Percentiles rank a stretch among this genome's conserved stretches.
These are phyloP conservation scores for Lactarius psammicola DNA, from an alignment of 768 basidiomycete species.

Conservation along the genomic window DNA sequence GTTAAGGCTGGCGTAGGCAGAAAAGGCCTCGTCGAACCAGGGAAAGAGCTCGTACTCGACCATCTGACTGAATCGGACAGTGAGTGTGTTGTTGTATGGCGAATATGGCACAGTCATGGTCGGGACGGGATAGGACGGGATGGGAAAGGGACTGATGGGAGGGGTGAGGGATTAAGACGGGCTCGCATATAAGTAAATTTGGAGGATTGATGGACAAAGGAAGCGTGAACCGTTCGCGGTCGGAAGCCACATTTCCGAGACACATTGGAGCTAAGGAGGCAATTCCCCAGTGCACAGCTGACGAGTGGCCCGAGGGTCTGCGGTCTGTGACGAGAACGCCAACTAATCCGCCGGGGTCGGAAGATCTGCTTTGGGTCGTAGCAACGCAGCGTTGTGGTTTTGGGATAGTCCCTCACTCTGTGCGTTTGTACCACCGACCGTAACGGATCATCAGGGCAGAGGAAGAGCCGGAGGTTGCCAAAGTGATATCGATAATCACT, in stretches of 20 bases:
- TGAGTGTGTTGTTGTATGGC: slow-evolving; percentile 4
- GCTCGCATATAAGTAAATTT: slow-evolving; percentile 2
- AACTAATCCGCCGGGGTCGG: slow-evolving; percentile 2
- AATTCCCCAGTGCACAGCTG: neutral
- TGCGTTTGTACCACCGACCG: neutral
- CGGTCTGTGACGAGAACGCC: neutral
- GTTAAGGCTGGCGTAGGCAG: slow-evolving; percentile 16
- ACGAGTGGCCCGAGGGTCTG: neutral
- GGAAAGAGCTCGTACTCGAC: slow-evolving; percentile 19
- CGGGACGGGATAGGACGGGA: neutral
- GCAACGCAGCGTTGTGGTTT: neutral
- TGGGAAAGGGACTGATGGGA: neutral
- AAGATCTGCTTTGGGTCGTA: neutral
- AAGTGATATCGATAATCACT: neutral
- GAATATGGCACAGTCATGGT: slow-evolving; percentile 16
- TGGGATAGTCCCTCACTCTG: neutral
- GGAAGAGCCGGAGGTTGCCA: neutral
- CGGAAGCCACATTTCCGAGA: slow-evolving; percentile 1
- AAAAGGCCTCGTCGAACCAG: slow-evolving; percentile 15
- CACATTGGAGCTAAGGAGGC: slow-evolving; percentile 5
- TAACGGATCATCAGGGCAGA: slow-evolving; percentile 12
- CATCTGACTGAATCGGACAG: slow-evolving; percentile 11
- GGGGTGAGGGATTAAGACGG: neutral
- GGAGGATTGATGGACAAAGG: slow-evolving; percentile 5
- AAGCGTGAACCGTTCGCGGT: neutral